Percentiles rank a stretch among this genome's conserved stretches.
phyloP scores from a whole-genome alignment of 495 filamentous ascomycete genomes.

The Xylaria cubensis region DNA sequence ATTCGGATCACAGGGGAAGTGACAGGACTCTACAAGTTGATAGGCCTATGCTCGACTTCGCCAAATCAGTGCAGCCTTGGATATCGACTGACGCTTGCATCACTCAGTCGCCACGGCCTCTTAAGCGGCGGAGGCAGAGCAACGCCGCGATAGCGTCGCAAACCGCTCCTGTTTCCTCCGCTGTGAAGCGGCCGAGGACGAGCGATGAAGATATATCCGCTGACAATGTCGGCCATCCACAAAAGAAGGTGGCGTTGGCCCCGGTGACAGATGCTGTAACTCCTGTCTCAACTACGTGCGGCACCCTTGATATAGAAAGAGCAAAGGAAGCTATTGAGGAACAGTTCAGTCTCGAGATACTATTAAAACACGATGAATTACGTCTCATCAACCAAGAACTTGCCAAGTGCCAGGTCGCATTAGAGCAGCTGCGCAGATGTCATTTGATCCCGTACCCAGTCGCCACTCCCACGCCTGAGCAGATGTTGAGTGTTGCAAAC shows the following conservation, averaged over 20 bases:
- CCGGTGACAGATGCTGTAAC: conserved; percentile 31
- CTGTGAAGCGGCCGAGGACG: conserved; percentile 46
- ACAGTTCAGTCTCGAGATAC: conserved; percentile 88
- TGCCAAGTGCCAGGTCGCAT: conserved; percentile 91
- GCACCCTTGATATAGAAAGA: conserved; percentile 40
- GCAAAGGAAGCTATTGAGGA: conserved; percentile 78
- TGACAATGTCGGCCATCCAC: conserved; percentile 45
- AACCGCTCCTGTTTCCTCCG: conserved; percentile 35
- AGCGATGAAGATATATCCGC: conserved; percentile 32
- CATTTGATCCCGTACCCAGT: conserved; percentile 87
- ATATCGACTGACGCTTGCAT: conserved; percentile 39
- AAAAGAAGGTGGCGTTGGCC: conserved; percentile 40
- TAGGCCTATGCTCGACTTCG: conserved; percentile 43
- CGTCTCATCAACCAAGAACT: conserved; percentile 95
- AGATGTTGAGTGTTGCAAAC: conserved; percentile 68
- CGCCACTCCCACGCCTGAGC: conserved; percentile 62
- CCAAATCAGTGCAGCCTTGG: conserved; percentile 41
- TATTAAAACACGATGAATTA: conserved; percentile 92
- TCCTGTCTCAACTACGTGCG: conserved; percentile 25
- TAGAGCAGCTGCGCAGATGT: conserved; percentile 93
- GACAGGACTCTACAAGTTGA: conserved; percentile 48
- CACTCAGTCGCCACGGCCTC: conserved; percentile 30
- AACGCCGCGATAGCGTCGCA: conserved; percentile 43
- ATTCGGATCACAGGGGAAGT: conserved; percentile 55
- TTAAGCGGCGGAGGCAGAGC: conserved; percentile 42